Percentiles rank a stretch among this genome's conserved stretches.
Conservation (phyloP, 306 rosid species). For the Ormosia semicastrata region DNA sequence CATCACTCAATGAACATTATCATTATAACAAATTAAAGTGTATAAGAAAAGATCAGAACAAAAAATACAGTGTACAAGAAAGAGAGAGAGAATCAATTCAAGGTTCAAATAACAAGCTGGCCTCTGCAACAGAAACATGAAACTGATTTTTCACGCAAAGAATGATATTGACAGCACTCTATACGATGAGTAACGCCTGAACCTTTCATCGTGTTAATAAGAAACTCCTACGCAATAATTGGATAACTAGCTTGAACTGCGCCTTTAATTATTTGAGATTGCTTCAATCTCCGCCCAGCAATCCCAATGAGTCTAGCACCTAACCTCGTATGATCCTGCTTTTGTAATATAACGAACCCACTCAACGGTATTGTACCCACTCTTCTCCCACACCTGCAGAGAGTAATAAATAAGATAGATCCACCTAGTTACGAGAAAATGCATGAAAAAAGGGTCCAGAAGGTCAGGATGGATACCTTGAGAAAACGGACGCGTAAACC, state of each 20-base stretch:
- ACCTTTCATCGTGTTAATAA: neutral
- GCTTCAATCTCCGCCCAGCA: slow-evolving; percentile 27
- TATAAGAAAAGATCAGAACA: slow-evolving; percentile 4
- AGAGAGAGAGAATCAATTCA: neutral
- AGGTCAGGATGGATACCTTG: slow-evolving; percentile 51
- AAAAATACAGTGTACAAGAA: slow-evolving; percentile 6
- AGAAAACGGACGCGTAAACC: slow-evolving; percentile 97
- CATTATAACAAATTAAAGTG: slow-evolving; percentile 17
- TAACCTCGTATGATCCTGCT: slow-evolving; percentile 92
- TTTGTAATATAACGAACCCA: slow-evolving; percentile 99
- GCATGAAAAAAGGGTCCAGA: neutral
- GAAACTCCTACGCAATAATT: neutral
- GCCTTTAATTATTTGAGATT: neutral
- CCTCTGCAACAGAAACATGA: slow-evolving; percentile 6
- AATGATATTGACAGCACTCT: slow-evolving; percentile 23
- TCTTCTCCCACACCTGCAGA: slow-evolving; percentile 97
- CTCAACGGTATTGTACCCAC: slow-evolving; percentile 97
- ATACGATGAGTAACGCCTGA: neutral
- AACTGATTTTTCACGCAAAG: slow-evolving; percentile 18
- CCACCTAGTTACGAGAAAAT: neutral
- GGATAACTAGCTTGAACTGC: neutral
- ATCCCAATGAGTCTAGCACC: slow-evolving; percentile 60
- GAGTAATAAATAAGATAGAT: neutral
- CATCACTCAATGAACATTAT: neutral
- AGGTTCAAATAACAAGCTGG: slow-evolving; percentile 20